These are phyloP conservation scores for Kernera saxatilis DNA, from an alignment of 345 rosid genomes.

Conservation along the genomic window DNA sequence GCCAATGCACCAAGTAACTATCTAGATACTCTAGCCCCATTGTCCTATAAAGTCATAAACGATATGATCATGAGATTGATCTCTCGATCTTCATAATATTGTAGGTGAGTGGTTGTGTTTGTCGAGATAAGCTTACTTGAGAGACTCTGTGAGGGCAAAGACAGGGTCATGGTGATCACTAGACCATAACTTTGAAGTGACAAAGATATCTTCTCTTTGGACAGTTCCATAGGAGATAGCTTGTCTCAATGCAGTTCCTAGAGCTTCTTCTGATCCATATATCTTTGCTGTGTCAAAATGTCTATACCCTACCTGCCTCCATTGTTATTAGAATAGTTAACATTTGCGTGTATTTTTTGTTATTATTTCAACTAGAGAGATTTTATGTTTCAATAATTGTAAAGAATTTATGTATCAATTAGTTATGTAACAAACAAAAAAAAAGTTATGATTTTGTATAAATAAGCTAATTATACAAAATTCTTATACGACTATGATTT, in stretches of 20 bases:
- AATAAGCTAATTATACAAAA: too few relatives aligned
- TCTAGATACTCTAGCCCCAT: constrained; percentile 70
- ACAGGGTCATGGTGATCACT: constrained; percentile 78
- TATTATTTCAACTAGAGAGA: too few relatives aligned
- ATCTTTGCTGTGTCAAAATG: constrained; percentile 88
- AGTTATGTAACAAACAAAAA: too few relatives aligned
- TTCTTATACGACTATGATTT: too few relatives aligned
- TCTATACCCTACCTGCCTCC: constrained; percentile 67
- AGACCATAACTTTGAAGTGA: constrained; percentile 87
- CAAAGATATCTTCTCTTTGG: constrained; percentile 57
- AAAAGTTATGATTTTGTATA: background rate
- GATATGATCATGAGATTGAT: background rate
- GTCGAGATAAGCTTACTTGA: constrained; percentile 24
- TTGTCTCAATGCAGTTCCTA: constrained; percentile 57
- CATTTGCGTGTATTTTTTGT: too few relatives aligned
- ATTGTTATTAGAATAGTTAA: too few relatives aligned
- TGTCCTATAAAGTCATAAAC: constrained; percentile 31
- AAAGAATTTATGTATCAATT: too few relatives aligned
- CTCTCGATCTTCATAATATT: background rate
- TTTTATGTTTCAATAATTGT: too few relatives aligned
- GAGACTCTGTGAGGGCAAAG: constrained; percentile 59
- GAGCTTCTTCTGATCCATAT: constrained; percentile 77
- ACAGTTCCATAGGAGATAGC: constrained; percentile 40
- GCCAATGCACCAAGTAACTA: constrained; percentile 95
- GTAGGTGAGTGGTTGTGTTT: background rate